Evolutionary conservation across 1,284 basidiomycete species (phyloP).

Genomic region (Agroathelia rolfsii): DNA sequence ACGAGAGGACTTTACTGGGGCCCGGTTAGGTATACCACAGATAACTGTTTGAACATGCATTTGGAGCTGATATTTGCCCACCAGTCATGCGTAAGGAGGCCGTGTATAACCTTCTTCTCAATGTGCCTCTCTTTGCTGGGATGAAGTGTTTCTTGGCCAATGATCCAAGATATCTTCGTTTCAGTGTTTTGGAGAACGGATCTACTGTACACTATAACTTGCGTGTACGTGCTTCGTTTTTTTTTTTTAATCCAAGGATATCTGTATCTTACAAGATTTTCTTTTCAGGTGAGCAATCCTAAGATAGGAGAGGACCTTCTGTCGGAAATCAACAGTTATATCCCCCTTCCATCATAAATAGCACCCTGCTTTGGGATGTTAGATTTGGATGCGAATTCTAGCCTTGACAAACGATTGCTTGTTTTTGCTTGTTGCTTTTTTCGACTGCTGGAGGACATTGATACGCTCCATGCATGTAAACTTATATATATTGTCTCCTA

Average conservation of each 20-base stretch:
- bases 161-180: constrained; percentile 71
- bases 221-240: constrained; percentile 43
- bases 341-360: constrained; percentile 29
- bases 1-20: constrained; percentile 53
- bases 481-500: no score
- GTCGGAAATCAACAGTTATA: constrained; percentile 44
- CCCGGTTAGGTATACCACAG: constrained; percentile 76
- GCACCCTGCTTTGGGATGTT: neutral
- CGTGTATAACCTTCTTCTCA: constrained; percentile 77
- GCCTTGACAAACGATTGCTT: no score
- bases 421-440: no score
- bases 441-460: no score
- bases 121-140: constrained; percentile 78
- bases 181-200: constrained; percentile 67
- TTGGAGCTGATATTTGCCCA: no score
- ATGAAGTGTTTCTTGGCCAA: constrained; percentile 75
- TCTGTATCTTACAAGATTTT: no score
- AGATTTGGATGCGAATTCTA: no score
- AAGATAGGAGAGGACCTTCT: constrained; percentile 53
- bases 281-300: constrained; percentile 41
- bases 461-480: no score
- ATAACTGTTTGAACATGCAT: no score
- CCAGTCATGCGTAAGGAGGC: constrained; percentile 94
- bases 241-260: no score
- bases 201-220: constrained; percentile 65